Base-by-base conservation (phyloP, 495 filamentous ascomycete genomes). In the Neurospora sp. region DNA sequence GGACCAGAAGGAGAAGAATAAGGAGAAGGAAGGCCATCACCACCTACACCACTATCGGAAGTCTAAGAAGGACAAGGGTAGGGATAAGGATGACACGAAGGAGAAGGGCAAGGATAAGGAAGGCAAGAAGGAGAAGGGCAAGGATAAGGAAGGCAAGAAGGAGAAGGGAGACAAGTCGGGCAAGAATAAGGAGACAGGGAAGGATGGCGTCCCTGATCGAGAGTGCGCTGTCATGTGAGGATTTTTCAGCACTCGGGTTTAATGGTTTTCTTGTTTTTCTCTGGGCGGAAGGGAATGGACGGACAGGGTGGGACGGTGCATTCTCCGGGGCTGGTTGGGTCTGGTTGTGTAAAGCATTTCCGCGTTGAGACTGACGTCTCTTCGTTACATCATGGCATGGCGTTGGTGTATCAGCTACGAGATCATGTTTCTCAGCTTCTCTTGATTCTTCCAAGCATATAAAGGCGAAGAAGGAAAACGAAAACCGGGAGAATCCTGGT, bases 211-310 rank as follows among this genome's bases (percentile, higher is more conserved):
- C 69, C 88, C 89, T 9, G 93, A 96, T 71, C 84, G 92, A 69
- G 92, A 95, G 78, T 96, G 93, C 82, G 75, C 82, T 39, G 80
- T 83, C 9, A 83, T 83, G 82, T 83, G 72, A 80, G 74, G 27
- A 39, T 3, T 16, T 31, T 38, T 48, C 31, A 74, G 39, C 40
- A 69, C 38, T 39, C 35, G 41, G 18, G 71, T 66, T 37, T 41
- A 66, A 11, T 69, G 71, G 10, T 54, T n/a, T n/a, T 37, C 8
- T 62, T 20, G 31, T 71, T 54, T 37, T 70, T 72, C 54, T 62
- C 14, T 14, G 27, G 54, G 27, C 23, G 27, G 48, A 5, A 31
- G 48, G 20, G 20, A 59, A 59, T 59, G 23, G 48, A 59, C 54
- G 54, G 54, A 66, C 27, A 66, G 27, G 20, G 11, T 59, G 20